Evolutionary conservation across 306 rosid species (phyloP).

Genomic region (Vigna reflexopilosa): DNA sequence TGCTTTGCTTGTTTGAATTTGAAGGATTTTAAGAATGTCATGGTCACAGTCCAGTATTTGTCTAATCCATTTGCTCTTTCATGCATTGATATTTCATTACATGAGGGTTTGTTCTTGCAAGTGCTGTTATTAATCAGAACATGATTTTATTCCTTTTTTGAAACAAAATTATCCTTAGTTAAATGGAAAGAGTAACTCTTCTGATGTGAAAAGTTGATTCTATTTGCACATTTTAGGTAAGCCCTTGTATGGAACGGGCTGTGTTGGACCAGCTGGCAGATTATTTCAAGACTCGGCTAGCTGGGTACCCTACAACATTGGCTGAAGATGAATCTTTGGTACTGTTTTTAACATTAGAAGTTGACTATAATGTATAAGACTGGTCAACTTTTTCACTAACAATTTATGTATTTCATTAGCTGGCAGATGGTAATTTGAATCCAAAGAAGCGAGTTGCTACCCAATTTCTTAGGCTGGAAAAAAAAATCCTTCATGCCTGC

Average conservation of each 20-base stretch:
- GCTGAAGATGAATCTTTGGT: conserved; percentile 89
- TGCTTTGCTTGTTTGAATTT: conserved; percentile 10
- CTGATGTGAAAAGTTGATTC: conserved; percentile 32
- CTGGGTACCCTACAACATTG: conserved; percentile 89
- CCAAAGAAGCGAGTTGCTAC: conserved; percentile 91
- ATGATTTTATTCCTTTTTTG: conserved; percentile 7
- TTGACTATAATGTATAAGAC: not conserved
- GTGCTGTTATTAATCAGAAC: not conserved
- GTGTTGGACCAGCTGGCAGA: conserved; percentile 86
- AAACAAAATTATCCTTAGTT: not conserved
- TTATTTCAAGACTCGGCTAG: conserved; percentile 80
- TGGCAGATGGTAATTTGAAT: conserved; percentile 70
- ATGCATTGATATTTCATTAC: conserved; percentile 39
- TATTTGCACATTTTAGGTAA: conserved; percentile 59
- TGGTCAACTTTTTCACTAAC: conserved; percentile 36
- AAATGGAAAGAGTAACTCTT: conserved; percentile 25
- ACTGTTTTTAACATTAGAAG: conserved; percentile 27
- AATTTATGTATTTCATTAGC: conserved; percentile 54
- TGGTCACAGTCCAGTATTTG: conserved; percentile 31
- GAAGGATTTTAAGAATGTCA: conserved; percentile 35
- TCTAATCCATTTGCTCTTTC: conserved; percentile 17
- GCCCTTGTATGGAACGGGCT: conserved; percentile 97
- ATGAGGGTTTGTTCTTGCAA: conserved; percentile 32
- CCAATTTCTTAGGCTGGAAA: conserved; percentile 77
- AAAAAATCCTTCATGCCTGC: conserved; percentile 92